phyloP scores from a whole-genome alignment of 2,329 filamentous ascomycete species.

The Trichophyton rubrum region DNA sequence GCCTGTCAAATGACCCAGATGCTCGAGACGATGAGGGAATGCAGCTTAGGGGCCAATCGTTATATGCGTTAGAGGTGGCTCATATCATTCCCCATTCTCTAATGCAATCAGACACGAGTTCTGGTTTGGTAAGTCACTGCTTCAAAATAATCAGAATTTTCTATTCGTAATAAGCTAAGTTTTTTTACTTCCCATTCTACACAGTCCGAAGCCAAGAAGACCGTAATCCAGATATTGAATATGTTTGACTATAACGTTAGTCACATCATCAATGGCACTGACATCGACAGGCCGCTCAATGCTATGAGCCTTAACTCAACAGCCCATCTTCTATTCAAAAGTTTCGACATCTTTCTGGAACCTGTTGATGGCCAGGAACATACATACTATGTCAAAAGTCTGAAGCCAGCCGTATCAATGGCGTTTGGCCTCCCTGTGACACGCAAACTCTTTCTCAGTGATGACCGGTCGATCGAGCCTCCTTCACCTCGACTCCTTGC shows the following conservation, averaged over 20 bases:
- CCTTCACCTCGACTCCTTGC: conserved; percentile 1
- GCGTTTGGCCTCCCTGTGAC: conserved; percentile 11
- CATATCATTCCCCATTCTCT: conserved; percentile 16
- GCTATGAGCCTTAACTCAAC: conserved; percentile 4
- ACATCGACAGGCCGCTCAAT: conserved; percentile 20
- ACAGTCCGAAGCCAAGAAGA: conserved; percentile 19
- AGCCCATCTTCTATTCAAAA: conserved; percentile 2
- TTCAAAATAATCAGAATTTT: neutral
- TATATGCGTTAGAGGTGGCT: conserved; percentile 13
- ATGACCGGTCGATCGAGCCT: conserved; percentile 18
- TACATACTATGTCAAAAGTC: conserved; percentile 17
- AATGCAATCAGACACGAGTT: neutral
- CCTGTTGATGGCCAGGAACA: conserved; percentile 11
- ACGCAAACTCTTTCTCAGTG: conserved; percentile 19
- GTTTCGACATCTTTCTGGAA: conserved; percentile 21
- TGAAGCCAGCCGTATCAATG: conserved; percentile 5
- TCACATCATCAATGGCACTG: conserved; percentile 27
- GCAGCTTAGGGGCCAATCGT: conserved; percentile 8
- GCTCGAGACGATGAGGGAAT: conserved; percentile 14
- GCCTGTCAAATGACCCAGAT: conserved; percentile 6
- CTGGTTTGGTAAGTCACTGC: neutral
- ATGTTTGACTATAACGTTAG: conserved; percentile 30
- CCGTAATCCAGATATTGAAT: conserved; percentile 28
- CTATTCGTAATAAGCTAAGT: too few species aligned
- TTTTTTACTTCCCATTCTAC: neutral